phyloP scores from a whole-genome alignment of 163 green algal species.

The Picocystis sp. region DNA sequence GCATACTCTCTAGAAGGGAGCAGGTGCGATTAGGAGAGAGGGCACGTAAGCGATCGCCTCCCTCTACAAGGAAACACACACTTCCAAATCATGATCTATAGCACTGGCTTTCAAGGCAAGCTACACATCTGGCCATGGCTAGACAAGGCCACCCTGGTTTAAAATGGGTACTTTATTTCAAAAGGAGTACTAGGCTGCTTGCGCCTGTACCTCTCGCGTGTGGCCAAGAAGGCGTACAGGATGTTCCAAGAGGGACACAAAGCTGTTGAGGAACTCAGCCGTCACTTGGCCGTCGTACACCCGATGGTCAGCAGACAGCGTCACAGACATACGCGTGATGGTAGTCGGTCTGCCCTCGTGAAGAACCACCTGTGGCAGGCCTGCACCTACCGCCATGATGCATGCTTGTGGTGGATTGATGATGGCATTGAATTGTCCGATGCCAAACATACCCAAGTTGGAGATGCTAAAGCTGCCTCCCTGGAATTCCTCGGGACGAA shows the following conservation, averaged over 20 bases:
- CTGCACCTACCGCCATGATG: constrained; percentile 10
- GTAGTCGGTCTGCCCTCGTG: constrained; percentile 12
- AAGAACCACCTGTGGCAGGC: not conserved
- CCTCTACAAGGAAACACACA: no score
- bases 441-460: constrained; percentile 64
- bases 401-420: constrained; percentile 71
- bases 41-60: no score
- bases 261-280: constrained; percentile 43
- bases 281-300: constrained; percentile 55
- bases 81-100: no score
- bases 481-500: constrained; percentile 55
- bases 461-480: constrained; percentile 59
- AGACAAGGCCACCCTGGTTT: no score
- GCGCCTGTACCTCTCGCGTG: no score
- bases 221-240: constrained; percentile 47
- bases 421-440: constrained; percentile 60
- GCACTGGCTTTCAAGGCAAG: no score
- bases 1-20: no score
- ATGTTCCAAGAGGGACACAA: constrained; percentile 41
- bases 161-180: no score
- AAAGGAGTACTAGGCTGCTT: no score
- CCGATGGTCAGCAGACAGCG: constrained; percentile 53
- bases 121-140: no score
- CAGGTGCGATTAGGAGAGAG: no score
- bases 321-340: constrained; percentile 47